phyloP scores from a whole-genome alignment of 371 early-diverging fungal species.

The Circinella umbellata region DNA sequence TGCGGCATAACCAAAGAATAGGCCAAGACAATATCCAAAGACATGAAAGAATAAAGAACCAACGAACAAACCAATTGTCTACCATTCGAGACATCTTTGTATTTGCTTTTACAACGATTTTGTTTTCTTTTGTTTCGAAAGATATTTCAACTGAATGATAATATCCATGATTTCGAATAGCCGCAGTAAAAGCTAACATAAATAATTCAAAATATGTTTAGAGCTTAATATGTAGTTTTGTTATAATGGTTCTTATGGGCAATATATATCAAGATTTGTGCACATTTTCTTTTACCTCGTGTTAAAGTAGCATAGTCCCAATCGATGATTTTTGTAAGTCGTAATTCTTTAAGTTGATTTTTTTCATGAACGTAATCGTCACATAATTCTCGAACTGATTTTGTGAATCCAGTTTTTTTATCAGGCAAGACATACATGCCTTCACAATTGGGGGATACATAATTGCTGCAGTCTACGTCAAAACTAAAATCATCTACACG shows the following conservation, averaged over 20 bases:
- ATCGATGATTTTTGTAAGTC: slow-evolving; percentile 39
- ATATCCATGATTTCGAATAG: slow-evolving; percentile 43
- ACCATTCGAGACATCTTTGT: slow-evolving; percentile 28
- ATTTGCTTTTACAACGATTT: slow-evolving; percentile 38
- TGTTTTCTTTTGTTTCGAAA: slow-evolving; percentile 37
- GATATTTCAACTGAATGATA: slow-evolving; percentile 39
- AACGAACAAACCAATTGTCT: slow-evolving; percentile 32
- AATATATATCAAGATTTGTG: no score
- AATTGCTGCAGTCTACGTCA: slow-evolving; percentile 32
- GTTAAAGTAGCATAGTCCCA: slow-evolving; percentile 50
- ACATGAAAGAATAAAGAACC: slow-evolving; percentile 40
- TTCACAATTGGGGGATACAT: slow-evolving; percentile 30
- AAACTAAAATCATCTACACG: slow-evolving; percentile 37
- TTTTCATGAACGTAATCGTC: slow-evolving; percentile 43
- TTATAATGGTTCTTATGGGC: no score
- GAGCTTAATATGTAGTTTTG: no score
- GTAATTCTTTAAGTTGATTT: slow-evolving; percentile 44
- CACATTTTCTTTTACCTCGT: slow-evolving; percentile 20
- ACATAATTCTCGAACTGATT: slow-evolving; percentile 41
- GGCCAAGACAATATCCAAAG: slow-evolving; percentile 48
- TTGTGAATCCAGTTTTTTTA: slow-evolving; percentile 30
- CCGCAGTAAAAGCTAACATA: slow-evolving; percentile 37
- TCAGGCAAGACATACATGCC: slow-evolving; percentile 40
- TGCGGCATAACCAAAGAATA: slow-evolving; percentile 29
- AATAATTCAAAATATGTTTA: no score